These are phyloP conservation scores for Candida sonorensis DNA, from an alignment of 805 yeast genomes.

Conservation along the genomic window DNA sequence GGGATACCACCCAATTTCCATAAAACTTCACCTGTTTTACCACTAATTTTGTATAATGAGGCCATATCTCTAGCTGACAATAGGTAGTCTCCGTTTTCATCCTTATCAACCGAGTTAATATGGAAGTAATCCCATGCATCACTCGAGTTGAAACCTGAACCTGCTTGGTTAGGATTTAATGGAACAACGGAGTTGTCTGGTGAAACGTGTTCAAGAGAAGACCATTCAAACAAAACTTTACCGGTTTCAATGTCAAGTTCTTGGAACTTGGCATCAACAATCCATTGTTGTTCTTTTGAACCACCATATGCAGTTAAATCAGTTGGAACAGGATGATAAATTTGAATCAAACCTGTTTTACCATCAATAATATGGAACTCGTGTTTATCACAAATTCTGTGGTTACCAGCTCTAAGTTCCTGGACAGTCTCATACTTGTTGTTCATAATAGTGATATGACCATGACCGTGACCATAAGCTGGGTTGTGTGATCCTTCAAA, in stretches of 20 bases:
- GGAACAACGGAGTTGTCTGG: conserved; percentile 28
- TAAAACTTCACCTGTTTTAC: conserved; percentile 29
- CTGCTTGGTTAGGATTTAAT: conserved; percentile 27
- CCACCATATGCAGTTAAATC: conserved; percentile 27
- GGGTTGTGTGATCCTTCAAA: conserved; percentile 31
- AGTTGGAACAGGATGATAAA: conserved; percentile 27
- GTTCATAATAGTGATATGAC: conserved; percentile 28
- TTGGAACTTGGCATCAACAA: conserved; percentile 30
- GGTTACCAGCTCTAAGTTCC: conserved; percentile 30
- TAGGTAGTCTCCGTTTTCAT: conserved; percentile 28
- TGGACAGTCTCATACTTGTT: conserved; percentile 24
- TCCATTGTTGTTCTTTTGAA: conserved; percentile 26
- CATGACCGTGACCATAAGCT: conserved; percentile 19
- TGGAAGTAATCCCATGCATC: conserved; percentile 36
- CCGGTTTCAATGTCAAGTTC: conserved; percentile 31
- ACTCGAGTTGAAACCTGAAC: conserved; percentile 27
- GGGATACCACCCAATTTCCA: conserved; percentile 30
- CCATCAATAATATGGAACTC: conserved; percentile 30
- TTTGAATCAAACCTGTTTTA: conserved; percentile 26
- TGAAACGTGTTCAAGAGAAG: conserved; percentile 28
- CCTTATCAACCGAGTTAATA: conserved; percentile 33
- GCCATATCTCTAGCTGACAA: conserved; percentile 31
- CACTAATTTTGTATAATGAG: conserved; percentile 29
- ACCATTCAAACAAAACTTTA: conserved; percentile 30
- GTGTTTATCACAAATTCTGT: conserved; percentile 29